phyloP scores from a whole-genome alignment of 345 rosid genomes.

The Hypericum androsaemum region DNA sequence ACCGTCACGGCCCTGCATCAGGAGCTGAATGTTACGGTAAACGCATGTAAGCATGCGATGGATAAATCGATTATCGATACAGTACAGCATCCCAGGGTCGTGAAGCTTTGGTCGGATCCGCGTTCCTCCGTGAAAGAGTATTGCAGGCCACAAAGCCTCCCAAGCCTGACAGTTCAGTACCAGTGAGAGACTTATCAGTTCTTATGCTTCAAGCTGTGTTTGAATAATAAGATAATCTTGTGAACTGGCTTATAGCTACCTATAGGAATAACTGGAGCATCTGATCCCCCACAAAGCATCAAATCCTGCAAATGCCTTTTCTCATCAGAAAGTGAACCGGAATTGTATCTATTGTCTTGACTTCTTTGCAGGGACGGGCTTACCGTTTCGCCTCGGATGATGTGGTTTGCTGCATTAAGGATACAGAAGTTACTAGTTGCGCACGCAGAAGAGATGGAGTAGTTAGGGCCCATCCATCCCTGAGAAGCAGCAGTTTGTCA shows the following conservation, averaged over 20 bases:
- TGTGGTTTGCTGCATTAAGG: conserved; percentile 86
- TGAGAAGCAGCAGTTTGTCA: conserved; percentile 13
- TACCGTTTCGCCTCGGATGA: conserved; percentile 93
- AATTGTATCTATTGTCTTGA: not conserved
- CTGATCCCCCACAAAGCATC: conserved; percentile 98
- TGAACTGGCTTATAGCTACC: conserved; percentile 34
- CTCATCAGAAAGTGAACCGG: conserved; percentile 8
- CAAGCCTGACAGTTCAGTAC: conserved; percentile 45
- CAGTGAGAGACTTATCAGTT: conserved; percentile 2
- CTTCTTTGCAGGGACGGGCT: conserved; percentile 24
- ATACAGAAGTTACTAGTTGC: conserved; percentile 95
- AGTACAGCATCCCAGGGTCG: no score
- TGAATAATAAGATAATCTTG: no score
- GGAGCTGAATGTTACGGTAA: no score
- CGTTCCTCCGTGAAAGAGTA: no score
- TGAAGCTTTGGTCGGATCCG: no score
- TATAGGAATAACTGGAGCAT: conserved; percentile 77
- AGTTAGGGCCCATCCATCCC: conserved; percentile 99
- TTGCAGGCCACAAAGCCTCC: conserved; percentile 44
- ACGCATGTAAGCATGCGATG: no score
- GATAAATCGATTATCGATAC: no score
- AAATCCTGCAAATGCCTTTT: conserved; percentile 42
- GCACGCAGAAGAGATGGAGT: conserved; percentile 93
- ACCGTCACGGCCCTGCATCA: conserved; percentile 78
- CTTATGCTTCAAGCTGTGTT: not conserved